phyloP scores from a whole-genome alignment of 73 alveolate genomes.

The Blepharisma japonicum region DNA sequence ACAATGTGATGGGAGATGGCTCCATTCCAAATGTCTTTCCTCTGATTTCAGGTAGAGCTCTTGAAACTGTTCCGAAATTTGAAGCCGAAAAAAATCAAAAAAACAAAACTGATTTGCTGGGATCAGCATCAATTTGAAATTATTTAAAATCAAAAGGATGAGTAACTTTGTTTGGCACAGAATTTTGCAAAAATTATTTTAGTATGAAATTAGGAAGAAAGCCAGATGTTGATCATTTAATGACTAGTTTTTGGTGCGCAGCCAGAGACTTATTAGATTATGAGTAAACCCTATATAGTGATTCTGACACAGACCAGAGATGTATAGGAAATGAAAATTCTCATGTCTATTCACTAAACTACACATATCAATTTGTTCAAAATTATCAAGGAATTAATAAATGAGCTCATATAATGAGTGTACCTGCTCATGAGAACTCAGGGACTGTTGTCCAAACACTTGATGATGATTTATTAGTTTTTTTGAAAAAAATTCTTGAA shows the following conservation, averaged over 20 bases:
- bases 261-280: background rate
- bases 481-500: background rate
- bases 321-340: background rate
- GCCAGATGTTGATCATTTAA: background rate
- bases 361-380: background rate
- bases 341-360: background rate
- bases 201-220: conserved; percentile 5
- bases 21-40: background rate
- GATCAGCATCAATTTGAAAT: background rate
- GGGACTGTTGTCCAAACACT: background rate
- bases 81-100: background rate
- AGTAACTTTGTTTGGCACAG: conserved; percentile 14
- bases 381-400: background rate
- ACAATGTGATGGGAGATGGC: conserved; percentile 1
- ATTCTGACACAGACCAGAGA: background rate
- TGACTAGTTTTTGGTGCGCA: background rate
- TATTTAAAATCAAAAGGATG: conserved; percentile 4
- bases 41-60: background rate
- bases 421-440: conserved; percentile 1
- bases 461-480: background rate
- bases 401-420: background rate
- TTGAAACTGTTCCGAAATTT: background rate
- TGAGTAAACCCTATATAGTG: background rate
- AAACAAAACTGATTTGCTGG: background rate
- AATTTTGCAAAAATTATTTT: background rate